Percentiles rank a stretch among this genome's conserved stretches.
phyloP scores from a whole-genome alignment of 2,329 filamentous ascomycete genomes.

The Talaromyces islandicus region DNA sequence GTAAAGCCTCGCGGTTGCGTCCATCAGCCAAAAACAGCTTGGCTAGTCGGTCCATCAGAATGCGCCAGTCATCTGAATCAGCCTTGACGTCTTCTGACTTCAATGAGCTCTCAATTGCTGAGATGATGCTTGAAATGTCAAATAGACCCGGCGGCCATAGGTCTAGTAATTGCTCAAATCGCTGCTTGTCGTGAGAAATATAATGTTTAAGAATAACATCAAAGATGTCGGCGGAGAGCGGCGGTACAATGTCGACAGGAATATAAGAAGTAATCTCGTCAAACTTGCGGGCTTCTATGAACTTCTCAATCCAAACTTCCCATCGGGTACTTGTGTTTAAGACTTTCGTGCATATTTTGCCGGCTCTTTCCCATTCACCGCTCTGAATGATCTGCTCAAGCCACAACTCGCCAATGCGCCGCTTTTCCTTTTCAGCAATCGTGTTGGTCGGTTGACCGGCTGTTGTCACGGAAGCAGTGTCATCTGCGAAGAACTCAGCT shows the following conservation, averaged over 20 bases:
- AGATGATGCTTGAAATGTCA: slow-evolving; percentile 68
- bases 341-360: slow-evolving; percentile 74
- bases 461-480: slow-evolving; percentile 58
- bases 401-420: slow-evolving; percentile 88
- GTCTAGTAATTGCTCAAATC: slow-evolving; percentile 73
- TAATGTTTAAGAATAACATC: slow-evolving; percentile 88
- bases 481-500: slow-evolving; percentile 68
- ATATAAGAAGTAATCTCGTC: slow-evolving; percentile 86
- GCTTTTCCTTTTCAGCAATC: slow-evolving; percentile 76
- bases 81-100: slow-evolving; percentile 68
- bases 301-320: slow-evolving; percentile 95
- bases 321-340: slow-evolving; percentile 72
- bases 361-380: slow-evolving; percentile 71
- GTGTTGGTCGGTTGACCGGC: slow-evolving; percentile 55
- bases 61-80: slow-evolving; percentile 80
- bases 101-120: slow-evolving; percentile 75
- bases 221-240: slow-evolving; percentile 75
- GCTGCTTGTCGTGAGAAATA: slow-evolving; percentile 67
- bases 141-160: slow-evolving; percentile 81
- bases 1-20: slow-evolving; percentile 74
- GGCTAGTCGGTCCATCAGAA: slow-evolving; percentile 80
- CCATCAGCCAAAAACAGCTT: slow-evolving; percentile 78
- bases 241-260: slow-evolving; percentile 70
- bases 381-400: slow-evolving; percentile 74
- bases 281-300: slow-evolving; percentile 77